Evolutionary conservation across 1,284 basidiomycete genomes (phyloP), one percentile per base, ranked within the genome.

Genomic region (Kalmanozyma brasiliensis): DNA sequence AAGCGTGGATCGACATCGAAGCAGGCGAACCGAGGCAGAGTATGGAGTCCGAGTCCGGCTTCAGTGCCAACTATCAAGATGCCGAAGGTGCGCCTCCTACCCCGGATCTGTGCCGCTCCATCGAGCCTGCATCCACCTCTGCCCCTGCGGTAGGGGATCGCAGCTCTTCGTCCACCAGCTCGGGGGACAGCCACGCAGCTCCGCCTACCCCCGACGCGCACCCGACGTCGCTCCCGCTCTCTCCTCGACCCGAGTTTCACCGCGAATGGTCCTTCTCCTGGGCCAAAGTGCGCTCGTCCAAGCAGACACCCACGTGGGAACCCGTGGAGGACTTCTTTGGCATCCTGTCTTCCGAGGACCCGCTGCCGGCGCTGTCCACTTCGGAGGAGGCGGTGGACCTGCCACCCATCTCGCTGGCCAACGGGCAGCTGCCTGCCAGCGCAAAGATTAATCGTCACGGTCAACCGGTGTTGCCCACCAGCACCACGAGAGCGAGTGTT

Each of bases 321-420:
- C 44, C 34, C 20, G 67, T 73, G n/a, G 76, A 78, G 36, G 76
- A 78, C 52, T 78, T 78, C 42, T 78, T 78, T 38, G 76, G 76
- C 20, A 74, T 78, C 17, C 45, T 78, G 20, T 41, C 26, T 29
- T 29, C 52, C 23, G 53, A 72, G 30, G 55, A 55, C 20, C 38
- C 46, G 11, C 58, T 77, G 11, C 76, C 76, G 0, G 44, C 76
- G 0, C 47, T 78, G 49, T 62, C 56, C 42, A 66, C 59, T 7
- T 59, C 70, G 9, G 48, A 73, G 16, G 60, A 64, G 30, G 48
- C 77, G 17, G 49, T 78, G 14, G 77, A 77, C 22, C 52, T 78
- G 52, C 77, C 77, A 7, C 77, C 77, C 13, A 70, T 78, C 45
- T 53, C 63, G 9, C 55, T 76, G 23, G 22, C 43, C 19, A 70